These are phyloP conservation scores for Gynochthodes officinalis DNA, from an alignment of 257 asterid genomes.

Conservation along the genomic window DNA sequence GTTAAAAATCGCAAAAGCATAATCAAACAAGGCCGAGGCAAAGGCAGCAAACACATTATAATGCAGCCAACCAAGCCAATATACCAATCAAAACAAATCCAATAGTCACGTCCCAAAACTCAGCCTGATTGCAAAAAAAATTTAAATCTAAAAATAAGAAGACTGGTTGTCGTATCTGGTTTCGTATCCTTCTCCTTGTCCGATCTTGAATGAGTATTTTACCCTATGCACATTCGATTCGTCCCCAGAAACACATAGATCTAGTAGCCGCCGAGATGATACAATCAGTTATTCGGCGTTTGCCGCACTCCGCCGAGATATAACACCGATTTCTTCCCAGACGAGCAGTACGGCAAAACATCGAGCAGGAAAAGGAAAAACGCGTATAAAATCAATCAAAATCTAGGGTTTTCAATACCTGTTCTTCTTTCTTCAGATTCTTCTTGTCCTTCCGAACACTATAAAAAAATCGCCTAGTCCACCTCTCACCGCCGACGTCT, in stretches of 20 bases:
- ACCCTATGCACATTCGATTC: constrained; percentile 21
- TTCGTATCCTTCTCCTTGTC: constrained; percentile 14
- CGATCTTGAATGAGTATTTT: constrained; percentile 34
- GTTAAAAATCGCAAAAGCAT: constrained; percentile 5
- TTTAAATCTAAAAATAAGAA: constrained; percentile 7
- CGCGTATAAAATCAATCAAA: constrained; percentile 23
- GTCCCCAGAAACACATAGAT: constrained; percentile 33
- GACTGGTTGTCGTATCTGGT: neutral
- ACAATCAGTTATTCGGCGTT: constrained; percentile 8
- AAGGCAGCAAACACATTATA: constrained; percentile 7
- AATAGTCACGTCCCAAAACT: neutral
- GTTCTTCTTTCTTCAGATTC: constrained; percentile 17
- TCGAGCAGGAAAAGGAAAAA: constrained; percentile 12
- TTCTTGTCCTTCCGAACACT: neutral
- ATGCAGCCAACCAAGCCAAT: constrained; percentile 1
- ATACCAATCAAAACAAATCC: constrained; percentile 6
- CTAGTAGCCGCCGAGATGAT: constrained; percentile 21
- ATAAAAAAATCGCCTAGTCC: constrained; percentile 1
- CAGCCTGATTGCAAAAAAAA: neutral
- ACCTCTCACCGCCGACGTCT: constrained; percentile 12
- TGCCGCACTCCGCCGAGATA: constrained; percentile 8
- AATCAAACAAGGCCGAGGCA: neutral
- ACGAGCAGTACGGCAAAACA: constrained; percentile 18
- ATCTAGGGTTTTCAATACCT: constrained; percentile 29
- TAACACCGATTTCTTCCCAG: constrained; percentile 12